These are phyloP conservation scores for Cladophialophora carrionii DNA, from an alignment of 2,329 filamentous ascomycete genomes.

Conservation along the genomic window DNA sequence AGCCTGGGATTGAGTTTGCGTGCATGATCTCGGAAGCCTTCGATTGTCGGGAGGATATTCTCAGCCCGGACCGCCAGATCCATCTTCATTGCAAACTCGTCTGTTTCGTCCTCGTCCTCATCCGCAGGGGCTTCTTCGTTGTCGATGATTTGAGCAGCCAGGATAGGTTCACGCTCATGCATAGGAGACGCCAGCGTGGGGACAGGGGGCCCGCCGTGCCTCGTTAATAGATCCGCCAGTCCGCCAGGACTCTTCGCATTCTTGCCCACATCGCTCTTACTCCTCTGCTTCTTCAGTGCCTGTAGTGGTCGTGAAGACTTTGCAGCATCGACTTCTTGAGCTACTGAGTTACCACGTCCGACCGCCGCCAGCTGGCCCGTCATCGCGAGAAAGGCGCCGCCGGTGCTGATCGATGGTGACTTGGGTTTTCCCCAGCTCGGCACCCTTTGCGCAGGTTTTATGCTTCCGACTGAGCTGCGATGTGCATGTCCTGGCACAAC, in stretches of 20 bases:
- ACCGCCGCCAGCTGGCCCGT: slow-evolving; percentile 52
- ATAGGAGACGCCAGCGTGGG: slow-evolving; percentile 57
- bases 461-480: slow-evolving; percentile 37
- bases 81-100: slow-evolving; percentile 49
- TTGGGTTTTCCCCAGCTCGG: slow-evolving; percentile 46
- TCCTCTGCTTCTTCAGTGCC: slow-evolving; percentile 50
- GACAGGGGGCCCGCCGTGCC: slow-evolving; percentile 62
- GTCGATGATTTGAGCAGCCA: slow-evolving; percentile 33
- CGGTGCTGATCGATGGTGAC: slow-evolving; percentile 48
- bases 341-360: slow-evolving; percentile 62
- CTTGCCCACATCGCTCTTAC: slow-evolving; percentile 60
- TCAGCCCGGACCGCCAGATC: slow-evolving; percentile 66
- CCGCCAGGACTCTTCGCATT: slow-evolving; percentile 46
- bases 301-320: slow-evolving; percentile 34
- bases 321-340: slow-evolving; percentile 52
- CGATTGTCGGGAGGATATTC: slow-evolving; percentile 70
- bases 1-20: slow-evolving; percentile 74
- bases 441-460: slow-evolving; percentile 45
- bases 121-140: slow-evolving; percentile 44
- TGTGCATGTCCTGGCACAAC: slow-evolving; percentile 24
- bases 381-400: slow-evolving; percentile 50
- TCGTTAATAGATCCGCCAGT: slow-evolving; percentile 59
- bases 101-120: slow-evolving; percentile 53
- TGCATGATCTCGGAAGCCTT: slow-evolving; percentile 77
- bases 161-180: slow-evolving; percentile 40